phyloP scores from a whole-genome alignment of 2,329 filamentous ascomycete genomes.

The Claviceps capensis region DNA sequence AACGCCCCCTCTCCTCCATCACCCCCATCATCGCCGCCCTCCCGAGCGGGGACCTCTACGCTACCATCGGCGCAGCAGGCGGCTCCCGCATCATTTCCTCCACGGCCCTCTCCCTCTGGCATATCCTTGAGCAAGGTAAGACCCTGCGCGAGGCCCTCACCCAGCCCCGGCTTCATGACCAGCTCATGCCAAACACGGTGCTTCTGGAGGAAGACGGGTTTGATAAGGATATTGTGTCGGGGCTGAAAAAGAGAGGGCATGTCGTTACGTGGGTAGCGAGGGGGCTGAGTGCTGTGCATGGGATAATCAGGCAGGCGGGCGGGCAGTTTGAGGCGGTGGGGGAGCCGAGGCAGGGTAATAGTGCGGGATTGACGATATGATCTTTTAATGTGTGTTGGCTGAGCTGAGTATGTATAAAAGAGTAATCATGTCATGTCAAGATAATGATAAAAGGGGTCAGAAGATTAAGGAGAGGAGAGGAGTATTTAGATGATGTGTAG shows the following conservation, averaged over 20 bases:
- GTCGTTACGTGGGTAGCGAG: conserved; percentile 55
- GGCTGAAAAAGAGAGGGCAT: conserved; percentile 51
- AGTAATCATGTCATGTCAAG: too few species aligned
- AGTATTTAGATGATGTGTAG: too few species aligned
- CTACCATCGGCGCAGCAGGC: conserved; percentile 62
- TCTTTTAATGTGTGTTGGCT: background rate
- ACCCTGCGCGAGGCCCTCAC: conserved; percentile 48
- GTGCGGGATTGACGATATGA: conserved; percentile 44
- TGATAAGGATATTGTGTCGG: conserved; percentile 48
- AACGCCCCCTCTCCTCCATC: conserved; percentile 74
- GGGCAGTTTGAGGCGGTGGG: conserved; percentile 66
- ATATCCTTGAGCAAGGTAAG: conserved; percentile 52
- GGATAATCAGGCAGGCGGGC: conserved; percentile 43
- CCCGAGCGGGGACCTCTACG: conserved; percentile 49
- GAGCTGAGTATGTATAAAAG: too few species aligned
- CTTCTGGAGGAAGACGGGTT: conserved; percentile 53
- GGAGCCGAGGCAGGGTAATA: conserved; percentile 62
- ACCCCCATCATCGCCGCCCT: conserved; percentile 62
- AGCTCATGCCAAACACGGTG: conserved; percentile 58
- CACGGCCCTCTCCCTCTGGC: conserved; percentile 60
- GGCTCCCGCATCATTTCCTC: conserved; percentile 74
- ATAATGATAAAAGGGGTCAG: too few species aligned
- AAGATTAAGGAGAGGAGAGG: too few species aligned
- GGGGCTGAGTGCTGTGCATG: conserved; percentile 57
- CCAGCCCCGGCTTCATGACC: conserved; percentile 63